Conservation (phyloP, 2,329 filamentous ascomycete genomes). For the Cladophialophora bantiana region DNA sequence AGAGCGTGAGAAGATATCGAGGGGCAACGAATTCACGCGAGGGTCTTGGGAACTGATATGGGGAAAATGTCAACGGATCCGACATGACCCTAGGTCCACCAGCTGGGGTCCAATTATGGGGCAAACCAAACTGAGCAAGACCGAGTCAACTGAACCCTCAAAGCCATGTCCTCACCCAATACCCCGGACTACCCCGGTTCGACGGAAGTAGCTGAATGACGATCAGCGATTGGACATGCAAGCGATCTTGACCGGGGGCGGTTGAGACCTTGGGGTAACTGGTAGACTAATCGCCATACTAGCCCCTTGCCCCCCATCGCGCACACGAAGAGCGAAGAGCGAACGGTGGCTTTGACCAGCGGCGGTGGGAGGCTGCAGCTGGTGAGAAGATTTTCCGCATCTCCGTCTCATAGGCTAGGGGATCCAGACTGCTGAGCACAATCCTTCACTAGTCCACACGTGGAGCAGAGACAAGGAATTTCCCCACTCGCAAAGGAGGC, state of each 20-base stretch:
- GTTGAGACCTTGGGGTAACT: slow-evolving; percentile 23
- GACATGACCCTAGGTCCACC: slow-evolving; percentile 21
- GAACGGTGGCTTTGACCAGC: slow-evolving; percentile 3
- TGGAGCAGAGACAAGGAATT: slow-evolving; percentile 17
- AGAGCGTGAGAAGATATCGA: slow-evolving; percentile 6
- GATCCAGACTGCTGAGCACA: slow-evolving; percentile 2
- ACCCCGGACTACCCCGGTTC: slow-evolving; percentile 33
- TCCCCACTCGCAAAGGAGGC: slow-evolving; percentile 18
- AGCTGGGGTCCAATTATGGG: slow-evolving; percentile 5
- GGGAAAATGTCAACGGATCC: slow-evolving; percentile 27
- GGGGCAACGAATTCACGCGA: slow-evolving; percentile 14
- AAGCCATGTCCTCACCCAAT: slow-evolving; percentile 21
- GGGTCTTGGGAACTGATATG: slow-evolving; percentile 29
- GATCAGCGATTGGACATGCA: slow-evolving; percentile 25
- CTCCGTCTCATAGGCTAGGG: not conserved
- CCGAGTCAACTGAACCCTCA: not conserved
- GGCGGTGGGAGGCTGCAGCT: slow-evolving; percentile 6
- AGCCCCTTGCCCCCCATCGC: not conserved
- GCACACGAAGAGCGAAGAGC: not conserved
- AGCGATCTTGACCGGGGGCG: slow-evolving; percentile 8
- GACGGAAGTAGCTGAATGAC: not conserved
- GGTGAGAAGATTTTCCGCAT: not conserved
- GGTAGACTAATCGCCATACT: not conserved
- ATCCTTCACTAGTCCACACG: slow-evolving; percentile 17
- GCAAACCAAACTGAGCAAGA: not conserved